Evolutionary conservation across 164 flowering plant genomes (phyloP), one percentile per base, ranked within the genome.

Genomic region (Euptelea pleiosperma): DNA sequence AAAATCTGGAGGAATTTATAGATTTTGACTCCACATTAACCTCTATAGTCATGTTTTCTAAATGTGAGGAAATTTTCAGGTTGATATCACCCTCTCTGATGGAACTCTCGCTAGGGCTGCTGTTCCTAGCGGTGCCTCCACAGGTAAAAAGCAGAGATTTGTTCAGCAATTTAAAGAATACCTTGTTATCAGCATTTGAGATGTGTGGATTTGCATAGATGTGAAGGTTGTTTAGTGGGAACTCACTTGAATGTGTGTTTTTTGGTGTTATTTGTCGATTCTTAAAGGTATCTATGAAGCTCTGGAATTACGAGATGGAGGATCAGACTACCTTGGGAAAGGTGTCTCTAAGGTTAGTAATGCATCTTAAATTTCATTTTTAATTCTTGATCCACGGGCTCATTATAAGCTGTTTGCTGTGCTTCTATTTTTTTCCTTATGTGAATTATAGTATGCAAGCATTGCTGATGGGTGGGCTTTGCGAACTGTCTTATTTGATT

Each of bases 81-180:
- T 70, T 54, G 86, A 82, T 64, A 21, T 75, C 45, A 31, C 15
- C 25, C 61, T 77, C 8, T 60, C 61, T 18, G 76, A 80, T 69
- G 85, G 85, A 22, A 67, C 66, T n/a, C 21, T 61, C 5, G 72
- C 73, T 4, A 77, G 85, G 68, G 88, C 85, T 66, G 88, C 88
- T 36, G 85, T 83, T 39, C 88, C 88, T 2, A 83, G 88, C 45
- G 88, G 88, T 55, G 85, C 82, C 19, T 83, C 88, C 1, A 81
- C 88, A 45, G 85, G 85, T 75, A 66, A 49, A 42, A 26, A 28
- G 15, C 10, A 31, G 3, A n/a, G 15, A 42, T 16, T 16, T 22
- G n/a, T n/a, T n/a, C n/a, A n/a, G n/a, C n/a, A n/a, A n/a, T n/a
- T n/a, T n/a, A n/a, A n/a, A n/a, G n/a, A n/a, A n/a, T n/a, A n/a